phyloP scores from a whole-genome alignment of 1,284 basidiomycete species.

The Apiotrichum sp. region DNA sequence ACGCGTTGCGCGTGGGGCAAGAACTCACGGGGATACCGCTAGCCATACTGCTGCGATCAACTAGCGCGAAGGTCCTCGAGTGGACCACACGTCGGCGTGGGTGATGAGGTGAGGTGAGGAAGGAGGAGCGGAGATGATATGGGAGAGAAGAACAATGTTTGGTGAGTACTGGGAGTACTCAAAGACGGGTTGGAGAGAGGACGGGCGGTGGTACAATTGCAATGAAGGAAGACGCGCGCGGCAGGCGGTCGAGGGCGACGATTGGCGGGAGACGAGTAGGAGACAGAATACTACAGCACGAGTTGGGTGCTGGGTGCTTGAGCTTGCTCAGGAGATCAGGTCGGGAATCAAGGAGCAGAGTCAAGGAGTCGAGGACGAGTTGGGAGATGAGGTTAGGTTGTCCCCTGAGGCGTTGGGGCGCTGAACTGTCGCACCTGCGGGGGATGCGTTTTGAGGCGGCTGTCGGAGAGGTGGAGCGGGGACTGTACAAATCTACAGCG shows the following conservation, averaged over 20 bases:
- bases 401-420: too few relatives aligned
- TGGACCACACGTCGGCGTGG: background rate
- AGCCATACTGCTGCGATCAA: slow-evolving; percentile 16
- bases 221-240: background rate
- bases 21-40: slow-evolving; percentile 30
- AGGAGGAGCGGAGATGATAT: background rate
- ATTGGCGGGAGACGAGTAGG: background rate
- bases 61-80: background rate
- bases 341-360: background rate
- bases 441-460: too few relatives aligned
- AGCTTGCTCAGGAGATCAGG: background rate
- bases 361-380: background rate
- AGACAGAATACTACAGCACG: background rate
- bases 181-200: background rate
- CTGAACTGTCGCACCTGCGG: too few relatives aligned
- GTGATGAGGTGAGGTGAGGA: background rate
- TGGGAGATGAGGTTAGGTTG: too few relatives aligned
- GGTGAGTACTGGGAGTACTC: background rate
- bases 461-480: too few relatives aligned
- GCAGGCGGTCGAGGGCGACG: background rate
- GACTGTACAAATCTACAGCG: too few relatives aligned
- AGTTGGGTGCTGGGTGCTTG: too few relatives aligned
- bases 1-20: background rate
- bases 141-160: background rate
- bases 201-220: background rate